These are phyloP conservation scores for Citrus sp. DNA, from an alignment of 345 rosid species.

Conservation along the genomic window DNA sequence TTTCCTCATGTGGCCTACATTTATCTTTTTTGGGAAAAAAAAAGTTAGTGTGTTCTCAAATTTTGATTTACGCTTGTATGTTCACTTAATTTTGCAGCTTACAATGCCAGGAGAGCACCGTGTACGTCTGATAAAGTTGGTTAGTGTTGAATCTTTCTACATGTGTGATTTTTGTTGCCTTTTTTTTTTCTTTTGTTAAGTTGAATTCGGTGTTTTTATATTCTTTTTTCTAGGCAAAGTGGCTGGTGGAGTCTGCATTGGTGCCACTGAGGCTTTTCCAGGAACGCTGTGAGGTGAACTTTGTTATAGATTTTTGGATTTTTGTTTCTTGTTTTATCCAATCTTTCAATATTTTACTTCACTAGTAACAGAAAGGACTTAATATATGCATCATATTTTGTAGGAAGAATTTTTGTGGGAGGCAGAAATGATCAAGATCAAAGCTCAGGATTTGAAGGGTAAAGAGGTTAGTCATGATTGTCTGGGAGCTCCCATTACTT, in stretches of 20 bases:
- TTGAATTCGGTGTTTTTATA: not conserved
- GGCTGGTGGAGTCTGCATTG: constrained; percentile 83
- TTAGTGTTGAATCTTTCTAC: constrained; percentile 31
- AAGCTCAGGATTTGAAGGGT: constrained; percentile 95
- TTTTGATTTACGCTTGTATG: not conserved
- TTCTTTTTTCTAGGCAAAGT: constrained; percentile 67
- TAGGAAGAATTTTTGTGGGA: constrained; percentile 99
- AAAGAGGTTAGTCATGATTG: constrained; percentile 63
- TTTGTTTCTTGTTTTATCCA: not conserved
- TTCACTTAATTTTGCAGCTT: constrained; percentile 48
- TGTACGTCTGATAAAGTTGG: constrained; percentile 81
- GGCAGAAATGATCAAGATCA: constrained; percentile 96
- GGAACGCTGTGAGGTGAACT: constrained; percentile 84
- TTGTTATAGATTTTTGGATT: constrained; percentile 6
- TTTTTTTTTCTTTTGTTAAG: not conserved
- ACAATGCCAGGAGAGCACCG: constrained; percentile 84
- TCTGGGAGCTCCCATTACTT: not conserved
- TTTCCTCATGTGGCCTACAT: not conserved
- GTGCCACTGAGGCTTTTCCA: constrained; percentile 91
- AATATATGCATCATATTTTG: constrained; percentile 10
- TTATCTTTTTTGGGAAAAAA: not conserved
- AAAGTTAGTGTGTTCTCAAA: not conserved
- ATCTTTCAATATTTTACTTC: not conserved
- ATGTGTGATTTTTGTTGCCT: not conserved
- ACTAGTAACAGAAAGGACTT: not conserved